phyloP scores from a whole-genome alignment of 73 alveolate genomes.

The Breviolum minutum region DNA sequence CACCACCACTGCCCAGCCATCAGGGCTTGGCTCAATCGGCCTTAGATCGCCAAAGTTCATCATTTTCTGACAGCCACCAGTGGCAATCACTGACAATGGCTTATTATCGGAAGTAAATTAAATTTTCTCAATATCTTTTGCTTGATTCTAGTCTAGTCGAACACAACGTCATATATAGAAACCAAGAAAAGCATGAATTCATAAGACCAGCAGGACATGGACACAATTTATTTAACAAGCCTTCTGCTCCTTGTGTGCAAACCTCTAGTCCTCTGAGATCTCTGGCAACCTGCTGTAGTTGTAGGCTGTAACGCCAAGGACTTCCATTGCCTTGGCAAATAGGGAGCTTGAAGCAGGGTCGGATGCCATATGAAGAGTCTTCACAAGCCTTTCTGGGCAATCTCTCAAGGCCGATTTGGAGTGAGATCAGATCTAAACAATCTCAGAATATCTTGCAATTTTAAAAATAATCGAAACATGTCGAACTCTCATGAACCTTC shows the following conservation, averaged over 20 bases:
- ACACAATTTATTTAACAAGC: too few relatives aligned
- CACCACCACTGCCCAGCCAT: conserved; percentile 77
- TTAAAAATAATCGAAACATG: not conserved
- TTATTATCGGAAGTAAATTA: too few relatives aligned
- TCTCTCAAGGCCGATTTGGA: not conserved
- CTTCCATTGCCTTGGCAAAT: conserved; percentile 54
- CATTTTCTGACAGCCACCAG: not conserved
- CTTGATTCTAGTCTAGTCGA: not conserved
- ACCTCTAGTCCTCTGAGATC: not conserved
- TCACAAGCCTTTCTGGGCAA: not conserved
- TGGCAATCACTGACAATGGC: too few relatives aligned
- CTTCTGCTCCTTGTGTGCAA: too few relatives aligned
- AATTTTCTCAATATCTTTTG: not conserved
- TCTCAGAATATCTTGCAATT: not conserved
- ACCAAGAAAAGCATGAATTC: too few relatives aligned
- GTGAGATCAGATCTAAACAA: not conserved
- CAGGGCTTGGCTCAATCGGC: conserved; percentile 71
- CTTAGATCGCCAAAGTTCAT: not conserved
- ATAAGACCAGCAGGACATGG: too few relatives aligned
- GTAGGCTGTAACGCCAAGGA: conserved; percentile 80
- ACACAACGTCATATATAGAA: not conserved
- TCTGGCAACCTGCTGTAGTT: conserved; percentile 22
- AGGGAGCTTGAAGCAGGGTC: not conserved
- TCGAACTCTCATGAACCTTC: not conserved
- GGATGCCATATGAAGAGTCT: too few relatives aligned